phyloP scores from a whole-genome alignment of 495 filamentous ascomycete species.

The Penicillium angulare region DNA sequence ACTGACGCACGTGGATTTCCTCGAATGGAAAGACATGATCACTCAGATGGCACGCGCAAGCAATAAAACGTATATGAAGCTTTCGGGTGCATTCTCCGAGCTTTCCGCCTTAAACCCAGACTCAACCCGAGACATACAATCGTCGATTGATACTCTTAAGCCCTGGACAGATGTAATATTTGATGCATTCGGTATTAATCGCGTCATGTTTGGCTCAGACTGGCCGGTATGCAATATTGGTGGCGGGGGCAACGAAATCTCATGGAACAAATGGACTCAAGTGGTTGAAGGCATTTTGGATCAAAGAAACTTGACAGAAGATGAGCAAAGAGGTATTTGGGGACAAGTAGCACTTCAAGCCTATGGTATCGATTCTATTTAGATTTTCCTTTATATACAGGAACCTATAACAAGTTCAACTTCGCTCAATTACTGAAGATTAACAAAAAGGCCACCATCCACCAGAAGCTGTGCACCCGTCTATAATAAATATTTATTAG shows the following conservation, averaged over 20 bases:
- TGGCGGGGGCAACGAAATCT: conserved; percentile 50
- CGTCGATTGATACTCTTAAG: conserved; percentile 40
- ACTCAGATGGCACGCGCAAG: conserved; percentile 50
- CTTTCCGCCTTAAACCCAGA: conserved; percentile 48
- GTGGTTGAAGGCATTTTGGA: conserved; percentile 56
- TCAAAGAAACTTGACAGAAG: conserved; percentile 51
- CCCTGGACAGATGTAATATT: conserved; percentile 69
- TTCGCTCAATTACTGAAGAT: conserved; percentile 50
- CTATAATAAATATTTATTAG: conserved; percentile 26
- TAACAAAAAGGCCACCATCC: conserved; percentile 76
- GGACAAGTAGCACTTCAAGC: conserved; percentile 62
- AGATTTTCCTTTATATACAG: not conserved
- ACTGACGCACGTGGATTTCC: conserved; percentile 55
- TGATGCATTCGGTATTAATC: conserved; percentile 62
- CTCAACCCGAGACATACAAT: conserved; percentile 35
- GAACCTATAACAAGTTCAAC: not conserved
- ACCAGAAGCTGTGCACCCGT: conserved; percentile 83
- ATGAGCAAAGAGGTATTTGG: conserved; percentile 65
- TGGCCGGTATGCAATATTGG: conserved; percentile 84
- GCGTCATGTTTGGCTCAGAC: conserved; percentile 85
- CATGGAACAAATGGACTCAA: conserved; percentile 49
- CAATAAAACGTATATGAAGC: conserved; percentile 73
- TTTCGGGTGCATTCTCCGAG: conserved; percentile 80
- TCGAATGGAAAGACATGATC: conserved; percentile 45
- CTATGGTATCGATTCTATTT: conserved; percentile 49